A percentile compares a stretch with the other conserved stretches of the same genome.
These are phyloP conservation scores for Vishniacozyma victoriae DNA, from an alignment of 768 basidiomycete species.

Conservation along the genomic window DNA sequence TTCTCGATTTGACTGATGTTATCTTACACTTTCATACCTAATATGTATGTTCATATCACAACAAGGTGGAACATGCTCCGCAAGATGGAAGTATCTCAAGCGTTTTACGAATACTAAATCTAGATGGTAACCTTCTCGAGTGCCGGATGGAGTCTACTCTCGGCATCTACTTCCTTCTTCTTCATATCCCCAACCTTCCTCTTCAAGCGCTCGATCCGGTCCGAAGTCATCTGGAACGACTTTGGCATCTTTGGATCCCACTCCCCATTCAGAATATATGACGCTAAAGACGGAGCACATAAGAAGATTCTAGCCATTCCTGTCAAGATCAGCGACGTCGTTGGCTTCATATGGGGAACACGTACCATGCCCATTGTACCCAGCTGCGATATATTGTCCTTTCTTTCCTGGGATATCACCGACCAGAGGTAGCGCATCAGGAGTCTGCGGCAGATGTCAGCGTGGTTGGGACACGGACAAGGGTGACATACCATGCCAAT, in stretches of 20 bases:
- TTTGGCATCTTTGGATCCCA: conserved; percentile 29
- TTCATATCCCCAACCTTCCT: conserved; percentile 6
- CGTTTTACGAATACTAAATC: too few species aligned
- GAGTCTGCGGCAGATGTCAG: conserved; percentile 21
- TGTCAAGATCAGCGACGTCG: neutral
- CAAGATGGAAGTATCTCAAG: too few species aligned
- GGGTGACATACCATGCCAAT: conserved; percentile 35
- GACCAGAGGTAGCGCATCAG: conserved; percentile 32
- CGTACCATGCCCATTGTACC: conserved; percentile 28
- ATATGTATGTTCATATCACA: too few species aligned
- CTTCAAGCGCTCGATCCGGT: conserved; percentile 16
- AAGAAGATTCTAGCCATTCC: conserved; percentile 38
- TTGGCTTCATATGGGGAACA: neutral
- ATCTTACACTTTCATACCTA: too few species aligned
- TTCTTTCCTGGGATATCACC: conserved; percentile 30
- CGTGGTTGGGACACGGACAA: too few species aligned
- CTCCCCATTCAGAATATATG: conserved; percentile 16
- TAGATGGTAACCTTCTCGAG: neutral
- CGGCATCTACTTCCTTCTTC: neutral
- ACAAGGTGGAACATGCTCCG: too few species aligned
- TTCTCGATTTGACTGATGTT: too few species aligned
- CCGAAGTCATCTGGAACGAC: conserved; percentile 21
- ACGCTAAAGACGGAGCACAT: conserved; percentile 32
- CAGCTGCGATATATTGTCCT: conserved; percentile 31
- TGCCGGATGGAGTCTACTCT: neutral